These are phyloP conservation scores for Meyerozyma carpophila DNA, from an alignment of 1,139 yeast genomes.

Conservation along the genomic window DNA sequence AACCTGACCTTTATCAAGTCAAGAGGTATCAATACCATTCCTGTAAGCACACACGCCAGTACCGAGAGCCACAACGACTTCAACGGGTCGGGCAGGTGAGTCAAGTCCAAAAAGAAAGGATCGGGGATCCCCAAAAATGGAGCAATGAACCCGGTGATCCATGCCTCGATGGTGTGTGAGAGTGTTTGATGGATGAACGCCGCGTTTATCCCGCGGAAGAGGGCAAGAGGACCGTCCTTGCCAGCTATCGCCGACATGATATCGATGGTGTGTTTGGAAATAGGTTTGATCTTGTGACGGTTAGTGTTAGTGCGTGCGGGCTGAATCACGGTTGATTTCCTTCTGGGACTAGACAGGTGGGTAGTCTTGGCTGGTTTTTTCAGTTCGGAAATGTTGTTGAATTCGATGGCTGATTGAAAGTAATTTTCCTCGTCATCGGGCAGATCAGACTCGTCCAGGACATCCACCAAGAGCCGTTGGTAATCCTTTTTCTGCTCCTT, in stretches of 20 bases:
- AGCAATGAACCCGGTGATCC: slow-evolving; percentile 85
- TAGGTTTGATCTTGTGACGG: slow-evolving; percentile 45
- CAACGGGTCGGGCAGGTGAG: slow-evolving; percentile 75
- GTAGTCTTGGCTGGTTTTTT: not conserved
- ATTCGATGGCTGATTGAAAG: slow-evolving; percentile 34
- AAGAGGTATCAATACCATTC: slow-evolving; percentile 73
- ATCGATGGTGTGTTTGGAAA: slow-evolving; percentile 64
- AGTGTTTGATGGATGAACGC: slow-evolving; percentile 74
- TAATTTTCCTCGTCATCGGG: slow-evolving; percentile 52
- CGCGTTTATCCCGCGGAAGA: slow-evolving; percentile 85
- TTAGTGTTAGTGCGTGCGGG: not conserved
- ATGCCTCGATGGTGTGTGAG: slow-evolving; percentile 76
- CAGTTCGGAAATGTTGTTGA: not conserved
- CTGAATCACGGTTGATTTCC: too few relatives aligned
- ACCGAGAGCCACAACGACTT: slow-evolving; percentile 64
- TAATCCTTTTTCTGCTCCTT: slow-evolving; percentile 3
- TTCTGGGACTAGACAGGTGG: not conserved
- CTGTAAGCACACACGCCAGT: slow-evolving; percentile 68
- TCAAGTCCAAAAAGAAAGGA: slow-evolving; percentile 78
- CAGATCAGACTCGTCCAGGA: slow-evolving; percentile 1
- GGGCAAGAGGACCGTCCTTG: slow-evolving; percentile 78
- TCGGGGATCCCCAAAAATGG: slow-evolving; percentile 85
- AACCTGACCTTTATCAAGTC: slow-evolving; percentile 76
- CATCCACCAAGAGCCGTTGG: slow-evolving; percentile 1
- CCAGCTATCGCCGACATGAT: slow-evolving; percentile 63